Base-by-base conservation (phyloP, 805 yeast species). In the Ogataea dorogensis region DNA sequence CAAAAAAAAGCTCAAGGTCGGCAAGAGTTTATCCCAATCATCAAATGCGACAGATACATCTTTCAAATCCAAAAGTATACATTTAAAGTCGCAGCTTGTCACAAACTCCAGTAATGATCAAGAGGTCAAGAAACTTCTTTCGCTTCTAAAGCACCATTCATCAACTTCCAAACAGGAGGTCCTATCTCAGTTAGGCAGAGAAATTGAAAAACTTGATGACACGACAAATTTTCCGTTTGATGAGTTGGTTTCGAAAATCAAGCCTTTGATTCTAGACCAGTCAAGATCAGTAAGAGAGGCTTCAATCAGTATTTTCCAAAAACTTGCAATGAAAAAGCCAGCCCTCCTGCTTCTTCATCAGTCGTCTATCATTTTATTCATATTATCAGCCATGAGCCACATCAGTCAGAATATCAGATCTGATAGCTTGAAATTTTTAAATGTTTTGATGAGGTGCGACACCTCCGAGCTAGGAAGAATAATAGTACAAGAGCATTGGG, bases 311-410 rank as follows among this genome's bases (percentile, higher is more conserved):
- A 56, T 82, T 9, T 59, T 81, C 4, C 59, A 62, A 3, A 68
- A 69, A 6, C 65, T 79, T 21, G 74, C 77, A 2, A 51, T 57
- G 10, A 59, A 60, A 17, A 80, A 77, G 47, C 70, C 74, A 0
- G 75, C 76, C 4, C 64, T 83, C 17, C 60, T 83, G 42, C 75
- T 73, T 38, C 58, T 83, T 17, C 86, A 83, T 64, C 65, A 79
- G 51, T 63, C 77, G 43, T 61, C 72, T 14, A 54, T 83, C 36
- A 71, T 84, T n/a, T 68, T 91, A 19, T 89, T 83, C 56, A 69
- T 91, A 12, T 84, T 83, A 49, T 81, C 91, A 34, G 94, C 96
- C 3, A 91, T 93, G 96, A 84, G 97, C 12, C 97, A 93, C 57
- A 83, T 93, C 25, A 73, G 73, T 19, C 79, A 87, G 1, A 78